Evolutionary conservation across 108 stramenopile species (phyloP).

Genomic region (Craspedostauros australis): DNA sequence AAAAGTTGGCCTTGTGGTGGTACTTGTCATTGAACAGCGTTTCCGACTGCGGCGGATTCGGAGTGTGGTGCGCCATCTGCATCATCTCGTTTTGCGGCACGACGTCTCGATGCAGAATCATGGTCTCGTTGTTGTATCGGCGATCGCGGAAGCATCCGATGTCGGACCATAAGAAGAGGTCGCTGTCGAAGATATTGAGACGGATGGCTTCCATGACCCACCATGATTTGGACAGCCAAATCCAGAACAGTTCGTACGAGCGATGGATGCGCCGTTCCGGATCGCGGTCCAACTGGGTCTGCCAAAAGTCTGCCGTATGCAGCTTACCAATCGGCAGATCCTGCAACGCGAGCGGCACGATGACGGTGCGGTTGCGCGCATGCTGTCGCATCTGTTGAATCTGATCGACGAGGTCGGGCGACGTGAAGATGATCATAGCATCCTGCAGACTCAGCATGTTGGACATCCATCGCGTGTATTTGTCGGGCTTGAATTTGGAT

Average conservation of each 20-base stretch:
- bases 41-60: conserved; percentile 23
- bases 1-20: conserved; percentile 30
- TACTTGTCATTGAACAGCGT: conserved; percentile 43
- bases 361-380: conserved; percentile 36
- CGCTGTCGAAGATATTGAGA: conserved; percentile 38
- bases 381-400: conserved; percentile 41
- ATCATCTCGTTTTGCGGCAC: conserved; percentile 34
- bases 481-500: conserved; percentile 36
- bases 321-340: conserved; percentile 32
- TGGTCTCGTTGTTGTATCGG: conserved; percentile 25
- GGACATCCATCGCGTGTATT: conserved; percentile 59
- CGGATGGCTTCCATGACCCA: conserved; percentile 36
- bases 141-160: conserved; percentile 52
- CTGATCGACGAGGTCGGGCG: conserved; percentile 32
- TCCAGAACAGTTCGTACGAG: conserved; percentile 62
- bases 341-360: conserved; percentile 35
- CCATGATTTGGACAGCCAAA: conserved; percentile 67
- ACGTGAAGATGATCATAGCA: conserved; percentile 62
- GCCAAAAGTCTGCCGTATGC: conserved; percentile 39
- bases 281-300: conserved; percentile 50
- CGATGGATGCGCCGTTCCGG: conserved; percentile 44
- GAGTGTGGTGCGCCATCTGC: conserved; percentile 45
- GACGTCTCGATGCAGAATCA: conserved; percentile 29
- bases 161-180: conserved; percentile 51
- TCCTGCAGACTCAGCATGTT: conserved; percentile 59